Evolutionary conservation across 2,329 filamentous ascomycete genomes (phyloP).

Genomic region (Aspergillus sp.): DNA sequence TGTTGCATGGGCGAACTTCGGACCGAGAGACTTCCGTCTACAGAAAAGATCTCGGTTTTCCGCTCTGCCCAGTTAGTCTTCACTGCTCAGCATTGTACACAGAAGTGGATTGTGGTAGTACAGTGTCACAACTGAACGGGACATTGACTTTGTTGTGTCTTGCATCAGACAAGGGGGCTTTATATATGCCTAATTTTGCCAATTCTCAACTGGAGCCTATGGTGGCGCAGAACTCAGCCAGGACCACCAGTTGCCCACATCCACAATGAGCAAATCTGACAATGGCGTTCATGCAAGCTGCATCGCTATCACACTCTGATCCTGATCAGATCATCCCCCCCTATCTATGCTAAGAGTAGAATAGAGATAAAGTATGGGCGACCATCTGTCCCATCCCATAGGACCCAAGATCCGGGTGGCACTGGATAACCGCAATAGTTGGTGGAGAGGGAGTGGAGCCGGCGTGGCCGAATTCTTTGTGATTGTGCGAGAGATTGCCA

Average conservation of each 20-base stretch:
- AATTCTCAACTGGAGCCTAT: background rate
- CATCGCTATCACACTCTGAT: background rate
- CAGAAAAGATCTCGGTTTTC: no score
- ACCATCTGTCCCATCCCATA: background rate
- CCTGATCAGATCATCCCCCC: background rate
- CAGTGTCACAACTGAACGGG: no score
- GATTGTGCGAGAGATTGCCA: background rate
- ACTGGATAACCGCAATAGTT: slow-evolving; percentile 1
- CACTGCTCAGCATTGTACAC: no score
- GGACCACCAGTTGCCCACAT: background rate
- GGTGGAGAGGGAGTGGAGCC: slow-evolving; percentile 6
- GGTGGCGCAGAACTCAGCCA: background rate
- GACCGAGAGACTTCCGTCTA: background rate
- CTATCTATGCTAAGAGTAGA: no score
- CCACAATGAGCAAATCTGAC: background rate
- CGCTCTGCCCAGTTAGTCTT: no score
- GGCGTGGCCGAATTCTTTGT: background rate
- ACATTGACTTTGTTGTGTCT: no score
- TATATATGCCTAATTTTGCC: no score
- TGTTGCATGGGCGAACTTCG: background rate
- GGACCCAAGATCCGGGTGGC: background rate
- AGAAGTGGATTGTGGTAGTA: no score
- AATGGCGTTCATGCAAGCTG: background rate
- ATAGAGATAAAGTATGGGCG: background rate
- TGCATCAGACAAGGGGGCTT: no score